These are phyloP conservation scores for Cantharellus cinnabarinus DNA, from an alignment of 768 basidiomycete species.

Conservation along the genomic window DNA sequence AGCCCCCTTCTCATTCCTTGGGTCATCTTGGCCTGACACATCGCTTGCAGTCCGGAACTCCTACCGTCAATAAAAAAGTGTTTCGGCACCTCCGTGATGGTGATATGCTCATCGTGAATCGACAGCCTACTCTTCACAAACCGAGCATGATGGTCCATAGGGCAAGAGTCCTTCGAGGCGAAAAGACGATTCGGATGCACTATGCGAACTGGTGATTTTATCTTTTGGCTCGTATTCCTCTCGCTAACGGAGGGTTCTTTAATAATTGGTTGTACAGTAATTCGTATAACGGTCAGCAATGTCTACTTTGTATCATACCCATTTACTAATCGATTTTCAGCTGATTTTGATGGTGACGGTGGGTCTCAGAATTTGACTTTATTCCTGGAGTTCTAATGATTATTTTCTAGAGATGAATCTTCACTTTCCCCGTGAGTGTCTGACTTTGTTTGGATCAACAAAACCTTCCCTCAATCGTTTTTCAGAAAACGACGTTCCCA, in stretches of 20 bases:
- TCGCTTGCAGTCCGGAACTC: conserved; percentile 24
- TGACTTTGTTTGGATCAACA: conserved; percentile 1
- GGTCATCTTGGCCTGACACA: conserved; percentile 41
- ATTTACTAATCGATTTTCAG: conserved; percentile 16
- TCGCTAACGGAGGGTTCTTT: too few relatives aligned
- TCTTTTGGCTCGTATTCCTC: background rate
- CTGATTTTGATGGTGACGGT: conserved; percentile 90
- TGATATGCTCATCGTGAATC: conserved; percentile 86
- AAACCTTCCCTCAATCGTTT: background rate
- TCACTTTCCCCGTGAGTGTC: conserved; percentile 79
- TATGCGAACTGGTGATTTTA: conserved; percentile 80
- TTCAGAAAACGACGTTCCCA: conserved; percentile 80
- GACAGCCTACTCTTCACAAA: conserved; percentile 96
- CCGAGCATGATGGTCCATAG: conserved; percentile 99
- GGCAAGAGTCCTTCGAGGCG: conserved; percentile 77
- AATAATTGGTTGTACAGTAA: conserved; percentile 33
- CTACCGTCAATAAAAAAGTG: conserved; percentile 87
- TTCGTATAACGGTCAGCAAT: conserved; percentile 72
- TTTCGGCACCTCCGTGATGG: conserved; percentile 88
- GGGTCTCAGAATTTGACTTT: conserved; percentile 11
- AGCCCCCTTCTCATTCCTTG: conserved; percentile 22
- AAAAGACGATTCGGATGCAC: conserved; percentile 99
- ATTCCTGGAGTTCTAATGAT: background rate
- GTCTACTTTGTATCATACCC: background rate
- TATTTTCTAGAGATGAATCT: conserved; percentile 81